Conservation (phyloP, 495 filamentous ascomycete genomes). For the Penicillium herquei region DNA sequence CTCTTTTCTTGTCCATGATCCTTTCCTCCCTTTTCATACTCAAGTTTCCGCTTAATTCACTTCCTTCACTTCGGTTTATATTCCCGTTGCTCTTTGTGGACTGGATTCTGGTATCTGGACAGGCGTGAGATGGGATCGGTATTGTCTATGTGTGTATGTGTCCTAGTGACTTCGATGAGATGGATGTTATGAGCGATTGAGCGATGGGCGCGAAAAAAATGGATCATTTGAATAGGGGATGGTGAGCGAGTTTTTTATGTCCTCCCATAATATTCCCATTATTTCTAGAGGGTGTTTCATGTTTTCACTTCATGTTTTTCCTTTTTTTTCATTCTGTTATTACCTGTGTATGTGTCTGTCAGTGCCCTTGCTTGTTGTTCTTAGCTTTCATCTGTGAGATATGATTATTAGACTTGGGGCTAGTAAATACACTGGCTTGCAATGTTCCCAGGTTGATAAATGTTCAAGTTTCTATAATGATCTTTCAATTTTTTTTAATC, state of each 20-base stretch:
- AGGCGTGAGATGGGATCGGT: conserved; percentile 5
- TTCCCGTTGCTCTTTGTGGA: background rate
- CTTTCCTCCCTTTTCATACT: too few relatives aligned
- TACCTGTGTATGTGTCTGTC: background rate
- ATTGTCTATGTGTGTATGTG: conserved; percentile 20
- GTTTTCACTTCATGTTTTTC: background rate
- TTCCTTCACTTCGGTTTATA: too few relatives aligned
- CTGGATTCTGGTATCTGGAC: conserved; percentile 4
- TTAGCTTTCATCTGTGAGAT: conserved; percentile 25
- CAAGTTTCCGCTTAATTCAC: too few relatives aligned
- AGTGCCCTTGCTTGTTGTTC: conserved; percentile 6
- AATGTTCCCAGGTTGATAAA: conserved; percentile 3
- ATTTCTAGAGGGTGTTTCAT: too few relatives aligned
- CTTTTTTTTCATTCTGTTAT: conserved; percentile 7
- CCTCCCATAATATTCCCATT: too few relatives aligned
- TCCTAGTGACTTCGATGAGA: conserved; percentile 13
- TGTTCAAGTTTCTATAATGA: too few relatives aligned
- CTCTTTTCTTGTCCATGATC: too few relatives aligned
- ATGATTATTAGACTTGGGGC: conserved; percentile 30
- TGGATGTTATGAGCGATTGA: conserved; percentile 15
- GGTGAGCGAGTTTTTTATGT: conserved; percentile 16
- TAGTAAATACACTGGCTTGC: conserved; percentile 13
- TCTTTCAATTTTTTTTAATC: too few relatives aligned
- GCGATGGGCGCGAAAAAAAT: conserved; percentile 3
- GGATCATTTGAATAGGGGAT: conserved; percentile 2